Percentiles rank a stretch among this genome's conserved stretches.
These are phyloP conservation scores for Jimgerdemannia lactiflua DNA, from an alignment of 192 early-diverging fungal genomes.

Conservation along the genomic window DNA sequence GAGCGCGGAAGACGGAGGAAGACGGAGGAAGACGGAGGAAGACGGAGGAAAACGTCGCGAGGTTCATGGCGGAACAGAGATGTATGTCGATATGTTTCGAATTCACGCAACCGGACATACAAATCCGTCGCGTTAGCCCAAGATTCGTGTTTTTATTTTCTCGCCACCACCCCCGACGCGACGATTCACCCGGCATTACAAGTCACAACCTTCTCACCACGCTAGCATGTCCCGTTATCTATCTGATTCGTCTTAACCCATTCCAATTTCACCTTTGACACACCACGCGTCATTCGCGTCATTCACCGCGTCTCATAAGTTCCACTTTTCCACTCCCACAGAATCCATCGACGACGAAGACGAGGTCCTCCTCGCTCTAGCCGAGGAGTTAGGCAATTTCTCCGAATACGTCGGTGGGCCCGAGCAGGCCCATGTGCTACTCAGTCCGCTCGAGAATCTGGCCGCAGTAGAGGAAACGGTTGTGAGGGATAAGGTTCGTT, in stretches of 20 bases:
- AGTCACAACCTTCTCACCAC: not conserved
- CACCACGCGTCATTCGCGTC: not conserved
- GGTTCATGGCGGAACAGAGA: not conserved
- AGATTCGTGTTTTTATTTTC: too few species aligned
- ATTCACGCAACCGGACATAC: too few species aligned
- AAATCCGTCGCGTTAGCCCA: too few species aligned
- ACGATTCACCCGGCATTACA: not conserved
- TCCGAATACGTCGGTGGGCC: constrained; percentile 92
- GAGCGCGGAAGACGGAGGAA: not conserved
- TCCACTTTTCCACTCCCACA: constrained; percentile 20
- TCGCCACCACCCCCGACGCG: too few species aligned
- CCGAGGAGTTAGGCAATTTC: constrained; percentile 93
- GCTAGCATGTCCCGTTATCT: not conserved
- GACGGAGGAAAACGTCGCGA: not conserved
- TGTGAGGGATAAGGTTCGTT: constrained; percentile 84
- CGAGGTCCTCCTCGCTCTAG: constrained; percentile 90
- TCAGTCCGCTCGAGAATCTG: constrained; percentile 93
- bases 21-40: not conserved
- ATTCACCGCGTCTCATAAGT: not conserved
- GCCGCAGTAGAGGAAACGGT: constrained; percentile 97
- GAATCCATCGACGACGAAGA: constrained; percentile 99
- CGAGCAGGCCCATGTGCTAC: constrained; percentile 78
- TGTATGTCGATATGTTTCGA: too few species aligned
- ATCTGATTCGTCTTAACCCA: not conserved
- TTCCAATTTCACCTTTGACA: constrained; percentile 7